These are phyloP conservation scores for Elsinoe batatas DNA, from an alignment of 2,329 filamentous ascomycete genomes.

Conservation along the genomic window DNA sequence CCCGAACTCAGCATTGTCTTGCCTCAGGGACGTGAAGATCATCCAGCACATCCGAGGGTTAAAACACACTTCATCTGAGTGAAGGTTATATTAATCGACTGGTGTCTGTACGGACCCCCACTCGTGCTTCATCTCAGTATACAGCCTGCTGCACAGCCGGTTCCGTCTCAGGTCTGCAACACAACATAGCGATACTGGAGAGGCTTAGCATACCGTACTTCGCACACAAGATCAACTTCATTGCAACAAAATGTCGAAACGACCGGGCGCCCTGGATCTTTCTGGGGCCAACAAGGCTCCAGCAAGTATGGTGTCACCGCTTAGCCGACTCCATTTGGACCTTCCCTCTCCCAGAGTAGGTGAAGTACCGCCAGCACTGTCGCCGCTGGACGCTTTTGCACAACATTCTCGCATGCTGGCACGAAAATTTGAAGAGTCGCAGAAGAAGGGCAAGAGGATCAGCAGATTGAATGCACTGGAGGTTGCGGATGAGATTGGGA, in stretches of 20 bases:
- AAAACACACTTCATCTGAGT: not conserved
- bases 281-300: constrained; percentile 13
- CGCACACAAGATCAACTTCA: not conserved
- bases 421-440: constrained; percentile 70
- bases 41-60: not conserved
- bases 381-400: constrained; percentile 90
- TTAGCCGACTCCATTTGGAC: constrained; percentile 24
- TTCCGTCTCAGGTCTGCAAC: too few relatives aligned
- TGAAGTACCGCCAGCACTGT: constrained; percentile 73
- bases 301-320: constrained; percentile 21
- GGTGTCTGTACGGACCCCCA: not conserved
- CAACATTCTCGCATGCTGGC: constrained; percentile 81
- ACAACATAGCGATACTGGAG: too few relatives aligned
- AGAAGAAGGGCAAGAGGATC: constrained; percentile 62
- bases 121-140: not conserved
- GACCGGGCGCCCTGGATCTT: constrained; percentile 18
- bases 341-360: constrained; percentile 42
- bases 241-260: constrained; percentile 15
- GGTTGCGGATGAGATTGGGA: constrained; percentile 69
- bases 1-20: not conserved
- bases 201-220: too few relatives aligned
- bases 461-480: constrained; percentile 78
- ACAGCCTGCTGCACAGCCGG: not conserved
- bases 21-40: constrained; percentile 7
- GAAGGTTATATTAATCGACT: not conserved